Conservation (phyloP, 345 rosid genomes). For the Melaleuca alternifolia region DNA sequence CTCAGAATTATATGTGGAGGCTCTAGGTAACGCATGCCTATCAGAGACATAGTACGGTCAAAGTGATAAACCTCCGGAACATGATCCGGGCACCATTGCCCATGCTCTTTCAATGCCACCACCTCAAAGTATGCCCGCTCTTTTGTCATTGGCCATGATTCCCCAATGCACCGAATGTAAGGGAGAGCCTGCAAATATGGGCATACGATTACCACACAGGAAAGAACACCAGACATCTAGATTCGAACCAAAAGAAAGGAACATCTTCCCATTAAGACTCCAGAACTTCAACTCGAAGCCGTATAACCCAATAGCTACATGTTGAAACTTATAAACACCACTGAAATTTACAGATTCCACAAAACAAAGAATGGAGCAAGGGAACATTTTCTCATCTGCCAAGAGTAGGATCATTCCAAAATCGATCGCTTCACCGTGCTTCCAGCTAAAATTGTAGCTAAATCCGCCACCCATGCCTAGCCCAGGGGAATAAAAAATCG, state of each 20-base stretch:
- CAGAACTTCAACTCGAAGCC: background rate
- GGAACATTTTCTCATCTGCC: background rate
- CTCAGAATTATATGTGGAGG: slow-evolving; percentile 92
- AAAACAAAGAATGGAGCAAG: background rate
- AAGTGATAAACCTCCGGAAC: slow-evolving; percentile 94
- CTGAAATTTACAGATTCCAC: background rate
- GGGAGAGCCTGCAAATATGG: slow-evolving; percentile 62
- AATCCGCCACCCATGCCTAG: background rate
- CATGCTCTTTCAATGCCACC: slow-evolving; percentile 52
- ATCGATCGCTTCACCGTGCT: background rate
- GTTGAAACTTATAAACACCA: background rate
- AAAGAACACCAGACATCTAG: background rate
- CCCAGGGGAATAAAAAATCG: background rate
- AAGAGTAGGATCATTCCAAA: background rate
- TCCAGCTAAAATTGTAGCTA: background rate
- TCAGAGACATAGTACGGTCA: slow-evolving; percentile 82
- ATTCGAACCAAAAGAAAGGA: background rate
- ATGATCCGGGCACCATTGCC: slow-evolving; percentile 53
- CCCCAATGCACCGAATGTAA: slow-evolving; percentile 83
- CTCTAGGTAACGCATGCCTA: slow-evolving; percentile 86
- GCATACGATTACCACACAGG: background rate
- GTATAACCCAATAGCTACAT: background rate
- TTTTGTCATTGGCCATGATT: slow-evolving; percentile 96
- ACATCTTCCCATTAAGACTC: background rate
- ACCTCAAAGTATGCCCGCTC: slow-evolving; percentile 90